These are phyloP conservation scores for Pyrus hybrid DNA, from an alignment of 331 rosid species.

Conservation along the genomic window DNA sequence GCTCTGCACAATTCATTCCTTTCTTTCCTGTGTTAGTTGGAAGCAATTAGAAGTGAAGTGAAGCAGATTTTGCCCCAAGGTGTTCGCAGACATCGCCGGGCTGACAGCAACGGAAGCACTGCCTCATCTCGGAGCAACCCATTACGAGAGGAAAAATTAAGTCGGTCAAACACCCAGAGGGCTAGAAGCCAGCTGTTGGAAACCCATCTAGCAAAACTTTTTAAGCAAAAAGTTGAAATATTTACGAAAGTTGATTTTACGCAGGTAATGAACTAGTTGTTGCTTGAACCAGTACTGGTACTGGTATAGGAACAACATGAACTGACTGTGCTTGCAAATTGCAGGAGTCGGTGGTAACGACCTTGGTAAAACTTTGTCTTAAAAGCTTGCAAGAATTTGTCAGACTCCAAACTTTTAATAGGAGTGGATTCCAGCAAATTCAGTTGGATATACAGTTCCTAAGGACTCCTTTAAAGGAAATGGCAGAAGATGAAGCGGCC, in stretches of 20 bases:
- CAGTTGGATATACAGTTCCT: conserved; percentile 84
- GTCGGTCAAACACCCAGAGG: conserved; percentile 67
- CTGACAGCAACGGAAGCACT: conserved; percentile 87
- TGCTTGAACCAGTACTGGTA: background rate
- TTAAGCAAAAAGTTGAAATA: conserved; percentile 89
- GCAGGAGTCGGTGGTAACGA: conserved; percentile 83
- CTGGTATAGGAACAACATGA: conserved; percentile 16
- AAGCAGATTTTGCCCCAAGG: conserved; percentile 82
- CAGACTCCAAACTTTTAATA: conserved; percentile 74
- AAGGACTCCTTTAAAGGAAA: conserved; percentile 67
- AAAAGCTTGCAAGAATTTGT: conserved; percentile 86
- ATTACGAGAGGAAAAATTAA: conserved; percentile 67
- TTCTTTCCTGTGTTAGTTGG: conserved; percentile 49
- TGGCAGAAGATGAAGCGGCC: conserved; percentile 82
- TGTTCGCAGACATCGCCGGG: conserved; percentile 58
- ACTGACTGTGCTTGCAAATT: conserved; percentile 17
- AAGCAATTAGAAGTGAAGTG: conserved; percentile 54
- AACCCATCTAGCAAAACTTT: conserved; percentile 90
- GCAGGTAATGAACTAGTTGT: conserved; percentile 50
- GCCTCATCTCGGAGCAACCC: conserved; percentile 86
- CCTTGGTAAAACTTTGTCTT: conserved; percentile 74
- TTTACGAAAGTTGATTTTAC: conserved; percentile 87
- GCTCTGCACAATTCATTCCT: background rate
- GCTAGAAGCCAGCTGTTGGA: conserved; percentile 94
- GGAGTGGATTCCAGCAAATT: conserved; percentile 97